Base-by-base conservation (phyloP, 1,284 basidiomycete species). In the Thecaphora thlaspeos region DNA sequence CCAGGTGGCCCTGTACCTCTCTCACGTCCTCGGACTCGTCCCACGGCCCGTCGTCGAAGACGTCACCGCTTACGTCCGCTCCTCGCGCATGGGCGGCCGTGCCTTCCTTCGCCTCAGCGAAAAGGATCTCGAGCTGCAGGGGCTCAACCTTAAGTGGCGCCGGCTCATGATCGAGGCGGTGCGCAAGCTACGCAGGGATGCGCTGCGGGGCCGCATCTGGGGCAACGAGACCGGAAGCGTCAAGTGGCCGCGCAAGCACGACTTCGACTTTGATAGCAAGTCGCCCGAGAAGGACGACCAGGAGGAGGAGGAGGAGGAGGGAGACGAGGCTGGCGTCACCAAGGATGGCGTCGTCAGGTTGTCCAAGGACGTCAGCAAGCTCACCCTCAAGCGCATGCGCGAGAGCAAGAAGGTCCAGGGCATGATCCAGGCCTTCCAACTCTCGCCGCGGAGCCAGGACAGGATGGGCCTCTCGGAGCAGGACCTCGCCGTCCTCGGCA, bases 1-100 rank as follows among this genome's bases (percentile, higher is more conserved):
- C 12, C 70, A 74, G 38, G 72, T 74, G 4, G 66, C 66, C 21
- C 46, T 73, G 41, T 74, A 74, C 47, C 72, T 74, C 47, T 53
- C 68, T 14, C 63, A 68, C 41, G 68, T 73, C 28, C 68, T 74
- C 43, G 60, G 57, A n/a, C 61, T 72, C 18, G 61, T 67, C 2
- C 72, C 72, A 43, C 61, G 55, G 4, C 72, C 68, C 8, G 60
- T 74, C 22, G 60, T 73, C 38, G 62, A 69, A 34, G 70, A 72
- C 48, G 65, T 74, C 41, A 70, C 70, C 41, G 60, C 63, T 46
- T 74, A 67, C 48, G 72, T 74, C 40, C 57, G 63, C 26, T 32
- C 39, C 19, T 51, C 62, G 14, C 43, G 55, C n/a, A 72, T 74
- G 67, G 54, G 60, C 12, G 72, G 72, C 10, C 51, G 61, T n/a